These are phyloP conservation scores for Debaryomyces coudertii DNA, from an alignment of 1,139 yeast genomes.

Conservation along the genomic window DNA sequence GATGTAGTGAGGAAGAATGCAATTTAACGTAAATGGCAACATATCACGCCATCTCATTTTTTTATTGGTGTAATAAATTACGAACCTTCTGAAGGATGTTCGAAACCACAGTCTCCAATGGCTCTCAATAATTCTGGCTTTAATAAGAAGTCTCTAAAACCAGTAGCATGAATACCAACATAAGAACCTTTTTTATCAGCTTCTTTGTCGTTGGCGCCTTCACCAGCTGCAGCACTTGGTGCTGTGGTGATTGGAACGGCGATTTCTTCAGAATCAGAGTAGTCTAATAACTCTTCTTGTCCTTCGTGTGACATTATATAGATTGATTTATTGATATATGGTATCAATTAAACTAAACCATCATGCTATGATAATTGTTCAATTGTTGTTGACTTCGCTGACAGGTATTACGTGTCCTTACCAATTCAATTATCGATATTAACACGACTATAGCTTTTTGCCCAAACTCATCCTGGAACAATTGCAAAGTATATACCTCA, in stretches of 20 bases:
- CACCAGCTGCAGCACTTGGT: constrained; percentile 50
- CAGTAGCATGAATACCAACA: constrained; percentile 97
- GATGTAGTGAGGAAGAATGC: constrained; percentile 5
- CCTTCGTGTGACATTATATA: constrained; percentile 79
- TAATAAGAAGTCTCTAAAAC: constrained; percentile 95
- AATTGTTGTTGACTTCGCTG: constrained; percentile 7
- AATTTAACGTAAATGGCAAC: constrained; percentile 5
- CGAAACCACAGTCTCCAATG: constrained; percentile 98
- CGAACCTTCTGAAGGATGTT: constrained; percentile 98
- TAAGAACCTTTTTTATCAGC: constrained; percentile 94
- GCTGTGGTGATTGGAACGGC: constrained; percentile 73
- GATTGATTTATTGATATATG: constrained; percentile 13
- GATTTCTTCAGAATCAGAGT: constrained; percentile 97
- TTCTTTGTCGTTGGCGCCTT: constrained; percentile 48
- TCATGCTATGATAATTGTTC: background rate
- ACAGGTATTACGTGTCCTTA: constrained; percentile 1
- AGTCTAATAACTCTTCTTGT: constrained; percentile 98
- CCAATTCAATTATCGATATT: background rate
- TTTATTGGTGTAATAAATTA: constrained; percentile 26
- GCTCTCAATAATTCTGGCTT: constrained; percentile 97
- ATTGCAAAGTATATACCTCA: background rate
- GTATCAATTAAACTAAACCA: background rate
- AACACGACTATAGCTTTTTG: background rate
- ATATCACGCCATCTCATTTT: constrained; percentile 5
- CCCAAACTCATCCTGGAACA: background rate